These are phyloP conservation scores for Candida quercuum DNA, from an alignment of 805 yeast species.

Conservation along the genomic window DNA sequence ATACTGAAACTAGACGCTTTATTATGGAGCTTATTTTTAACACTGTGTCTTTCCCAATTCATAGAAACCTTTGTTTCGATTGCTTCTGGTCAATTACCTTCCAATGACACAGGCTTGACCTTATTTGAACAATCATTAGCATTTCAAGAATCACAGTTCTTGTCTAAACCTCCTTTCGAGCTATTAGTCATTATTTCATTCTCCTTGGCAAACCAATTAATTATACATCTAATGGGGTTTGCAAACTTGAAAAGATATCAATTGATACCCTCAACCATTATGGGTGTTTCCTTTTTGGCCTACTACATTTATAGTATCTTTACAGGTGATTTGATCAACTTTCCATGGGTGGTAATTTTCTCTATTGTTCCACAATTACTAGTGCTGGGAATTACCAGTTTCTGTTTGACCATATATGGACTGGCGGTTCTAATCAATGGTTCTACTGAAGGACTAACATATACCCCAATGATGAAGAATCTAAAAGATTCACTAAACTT, in stretches of 20 bases:
- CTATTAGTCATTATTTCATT: constrained; percentile 46
- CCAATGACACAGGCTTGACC: constrained; percentile 63
- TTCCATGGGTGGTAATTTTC: constrained; percentile 52
- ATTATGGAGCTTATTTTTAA: constrained; percentile 55
- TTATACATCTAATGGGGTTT: constrained; percentile 59
- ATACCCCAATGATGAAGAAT: constrained; percentile 31
- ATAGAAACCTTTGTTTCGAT: constrained; percentile 61
- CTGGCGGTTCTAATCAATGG: constrained; percentile 59
- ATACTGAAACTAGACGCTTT: constrained; percentile 12
- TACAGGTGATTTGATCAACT: constrained; percentile 35
- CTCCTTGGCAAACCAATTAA: constrained; percentile 53
- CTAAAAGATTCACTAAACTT: constrained; percentile 33
- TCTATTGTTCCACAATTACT: constrained; percentile 67
- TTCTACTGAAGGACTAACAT: constrained; percentile 25
- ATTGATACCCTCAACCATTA: constrained; percentile 54
- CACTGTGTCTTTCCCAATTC: constrained; percentile 57
- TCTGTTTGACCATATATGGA: constrained; percentile 49
- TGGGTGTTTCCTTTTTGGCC: constrained; percentile 48
- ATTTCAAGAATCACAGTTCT: constrained; percentile 62
- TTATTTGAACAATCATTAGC: constrained; percentile 72
- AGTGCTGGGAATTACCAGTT: constrained; percentile 40
- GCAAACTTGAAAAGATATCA: constrained; percentile 48
- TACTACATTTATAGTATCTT: constrained; percentile 39
- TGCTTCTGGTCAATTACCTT: constrained; percentile 49
- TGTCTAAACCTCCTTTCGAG: constrained; percentile 47